Base-by-base conservation (phyloP, 169 alveolate genomes). In the Plasmodium adleri region DNA sequence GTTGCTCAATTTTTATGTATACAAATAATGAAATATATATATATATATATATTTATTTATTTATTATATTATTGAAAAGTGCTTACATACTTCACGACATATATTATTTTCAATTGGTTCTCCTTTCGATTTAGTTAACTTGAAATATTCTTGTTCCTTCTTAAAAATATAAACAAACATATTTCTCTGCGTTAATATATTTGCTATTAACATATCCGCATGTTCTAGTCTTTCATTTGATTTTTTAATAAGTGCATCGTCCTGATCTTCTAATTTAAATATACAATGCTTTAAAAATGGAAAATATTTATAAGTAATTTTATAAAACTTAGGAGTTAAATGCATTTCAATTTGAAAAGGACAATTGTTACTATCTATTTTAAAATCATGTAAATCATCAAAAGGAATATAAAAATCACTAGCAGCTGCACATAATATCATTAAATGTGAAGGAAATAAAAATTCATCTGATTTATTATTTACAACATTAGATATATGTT, bases 391-490 rank as follows among this genome's bases (percentile, higher is more conserved):
- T 47, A 87, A 70, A 5, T 80, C 22, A 32, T 85, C 24, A 20
- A 62, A 72, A 17, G 98, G 97, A 43, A 96, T 87, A 72, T 94
- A 96, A 68, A 93, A 97, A 83, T 97, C 98, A 66, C 97, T 94
- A 1, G 94, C 98, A n/a, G 98, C 98, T 32, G 98, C 97, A 50
- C 97, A 93, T 32, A 94, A 67, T 47, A 88, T 59, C 22, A 76
- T 26, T 92, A 66, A 93, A 70, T 13, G 95, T 50, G 52, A 90
- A 67, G 17, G 60, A 59, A 24, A 60, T 9, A 54, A 54, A n/a
- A 54, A 54, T 54, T 20, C 63, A n/a, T 54, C 7, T 54, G 20
- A 54, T 54, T 54, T 12, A 54, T 54, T 54, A n/a, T 12, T 3
- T 7, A 4, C 20, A 9, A n/a, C 20, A n/a, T 54, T 54, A 7